Conservation (phyloP, 306 rosid species). For the Quercus cerris region DNA sequence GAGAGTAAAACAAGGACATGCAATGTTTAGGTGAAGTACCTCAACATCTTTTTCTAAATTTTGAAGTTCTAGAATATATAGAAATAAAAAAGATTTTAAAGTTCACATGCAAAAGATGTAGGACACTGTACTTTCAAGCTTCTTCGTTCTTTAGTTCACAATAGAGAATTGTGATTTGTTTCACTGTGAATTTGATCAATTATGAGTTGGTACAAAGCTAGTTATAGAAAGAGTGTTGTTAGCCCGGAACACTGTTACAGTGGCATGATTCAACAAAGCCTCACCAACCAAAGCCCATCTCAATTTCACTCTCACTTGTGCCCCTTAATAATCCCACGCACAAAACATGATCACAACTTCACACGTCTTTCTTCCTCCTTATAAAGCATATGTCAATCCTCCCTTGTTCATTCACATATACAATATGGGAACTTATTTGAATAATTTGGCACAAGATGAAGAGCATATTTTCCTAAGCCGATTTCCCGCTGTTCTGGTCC, state of each 20-base stretch:
- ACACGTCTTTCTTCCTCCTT: slow-evolving; percentile 19
- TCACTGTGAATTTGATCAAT: neutral
- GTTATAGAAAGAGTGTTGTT: slow-evolving; percentile 25
- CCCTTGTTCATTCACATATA: neutral
- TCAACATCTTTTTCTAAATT: no score
- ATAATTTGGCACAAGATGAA: slow-evolving; percentile 25
- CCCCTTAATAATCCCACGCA: slow-evolving; percentile 28
- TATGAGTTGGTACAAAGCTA: neutral
- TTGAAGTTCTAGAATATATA: no score
- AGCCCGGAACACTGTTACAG: slow-evolving; percentile 8
- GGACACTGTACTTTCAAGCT: neutral
- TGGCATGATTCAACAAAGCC: slow-evolving; percentile 53
- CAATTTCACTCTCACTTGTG: slow-evolving; percentile 29
- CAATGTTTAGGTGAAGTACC: no score
- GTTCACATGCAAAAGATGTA: neutral
- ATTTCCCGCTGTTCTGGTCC: slow-evolving; percentile 48
- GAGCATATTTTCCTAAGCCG: slow-evolving; percentile 65
- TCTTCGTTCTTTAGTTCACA: neutral
- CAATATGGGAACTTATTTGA: slow-evolving; percentile 38
- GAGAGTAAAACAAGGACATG: no score
- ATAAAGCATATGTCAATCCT: neutral
- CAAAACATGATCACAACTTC: slow-evolving; percentile 24
- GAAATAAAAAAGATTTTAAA: neutral
- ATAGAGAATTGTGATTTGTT: neutral
- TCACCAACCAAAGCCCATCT: slow-evolving; percentile 40